Evolutionary conservation across 352 stramenopile genomes (phyloP), one percentile per base, ranked within the genome.

Genomic region (Phytophthora cryptogea): DNA sequence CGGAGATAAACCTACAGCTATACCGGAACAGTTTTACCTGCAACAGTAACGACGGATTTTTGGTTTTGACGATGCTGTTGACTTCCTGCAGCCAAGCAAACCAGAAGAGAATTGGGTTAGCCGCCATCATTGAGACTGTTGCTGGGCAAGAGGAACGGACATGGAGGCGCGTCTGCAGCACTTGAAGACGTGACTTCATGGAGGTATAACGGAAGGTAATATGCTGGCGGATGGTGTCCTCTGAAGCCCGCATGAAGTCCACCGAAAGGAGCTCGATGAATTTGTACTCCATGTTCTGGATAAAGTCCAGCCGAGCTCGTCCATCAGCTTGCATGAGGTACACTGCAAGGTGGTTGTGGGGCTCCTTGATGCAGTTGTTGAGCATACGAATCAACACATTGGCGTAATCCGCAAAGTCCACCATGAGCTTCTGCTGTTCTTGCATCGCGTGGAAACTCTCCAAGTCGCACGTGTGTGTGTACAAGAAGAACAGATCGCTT

Each of bases 271-370:
- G 70, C 74, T 98, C 94, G 30, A 98, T 89, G 66, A 98, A 98
- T 54, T 98, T 98, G 85, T 98, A 98, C 75, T 98, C 90, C 93
- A 98, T 97, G 63, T 98, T 98, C 72, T 97, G 89, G 58, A 98
- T 98, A 57, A 98, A 97, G 54, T 98, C 93, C 8, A 98, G 74
- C 2, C 92, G 81, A 14, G 89, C 89, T 44, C 89, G 86, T n/a
- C 88, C 86, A 46, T 97, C 92, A 1, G 83, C 81, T 49, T 97
- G 83, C 87, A 98, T 97, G 26, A 98, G 71, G 56, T 97, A 98
- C 14, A 98, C 90, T 23, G 92, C 90, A 40, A 98, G 66, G 61
- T 98, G 89, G 64, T 91, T 97, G 68, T 98, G 89, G 2, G 93
- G 92, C 64, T 98, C 92, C 57, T 97, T 95, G 68, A 98, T 98